Conservation (phyloP, 257 asterid species). For the Solanum arcanum region DNA sequence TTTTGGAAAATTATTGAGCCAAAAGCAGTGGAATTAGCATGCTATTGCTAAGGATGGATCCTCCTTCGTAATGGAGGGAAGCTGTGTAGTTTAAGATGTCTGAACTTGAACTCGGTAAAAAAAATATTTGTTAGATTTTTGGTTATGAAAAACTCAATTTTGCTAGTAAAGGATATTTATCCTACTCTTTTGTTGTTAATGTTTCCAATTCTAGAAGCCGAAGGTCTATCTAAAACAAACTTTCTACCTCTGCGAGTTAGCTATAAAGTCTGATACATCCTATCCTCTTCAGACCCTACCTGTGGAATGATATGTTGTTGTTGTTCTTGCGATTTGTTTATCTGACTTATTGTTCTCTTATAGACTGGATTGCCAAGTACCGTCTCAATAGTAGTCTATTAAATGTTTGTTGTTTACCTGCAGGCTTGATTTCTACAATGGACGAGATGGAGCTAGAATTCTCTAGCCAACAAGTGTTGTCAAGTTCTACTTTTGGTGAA, state of each 20-base stretch:
- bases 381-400: not conserved
- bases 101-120: not conserved
- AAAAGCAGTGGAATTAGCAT: not conserved
- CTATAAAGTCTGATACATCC: not conserved
- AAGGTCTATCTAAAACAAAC: not conserved
- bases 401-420: not conserved
- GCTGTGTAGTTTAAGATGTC: not conserved
- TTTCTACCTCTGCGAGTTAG: not conserved
- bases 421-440: slow-evolving; percentile 2
- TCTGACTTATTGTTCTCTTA: not conserved
- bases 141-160: not conserved
- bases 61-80: not conserved
- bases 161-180: not conserved
- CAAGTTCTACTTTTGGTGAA: slow-evolving; percentile 21
- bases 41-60: not conserved
- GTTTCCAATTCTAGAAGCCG: not conserved
- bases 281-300: not conserved
- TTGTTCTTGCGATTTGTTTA: not conserved
- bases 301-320: not conserved
- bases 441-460: slow-evolving; percentile 26
- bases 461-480: slow-evolving; percentile 20
- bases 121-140: not conserved
- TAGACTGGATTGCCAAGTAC: not conserved
- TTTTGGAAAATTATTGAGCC: not conserved
- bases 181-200: not conserved